phyloP scores from a whole-genome alignment of 2,329 filamentous ascomycete species.

The Apiospora kogelbergensis region DNA sequence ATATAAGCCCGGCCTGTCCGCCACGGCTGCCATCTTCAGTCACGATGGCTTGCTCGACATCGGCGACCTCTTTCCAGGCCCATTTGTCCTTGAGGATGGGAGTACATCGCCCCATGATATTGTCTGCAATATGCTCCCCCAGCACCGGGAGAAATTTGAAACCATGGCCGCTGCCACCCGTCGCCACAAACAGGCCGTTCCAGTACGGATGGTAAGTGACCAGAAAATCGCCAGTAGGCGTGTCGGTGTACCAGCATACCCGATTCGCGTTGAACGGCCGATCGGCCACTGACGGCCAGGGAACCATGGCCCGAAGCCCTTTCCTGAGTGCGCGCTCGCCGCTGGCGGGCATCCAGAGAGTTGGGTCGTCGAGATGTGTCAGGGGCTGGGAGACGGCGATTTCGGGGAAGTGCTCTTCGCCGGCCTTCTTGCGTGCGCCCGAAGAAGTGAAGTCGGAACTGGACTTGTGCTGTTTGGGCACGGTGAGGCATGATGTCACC shows the following conservation, averaged over 20 bases:
- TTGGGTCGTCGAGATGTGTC: conserved; percentile 50
- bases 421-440: neutral
- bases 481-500: conserved; percentile 25
- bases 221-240: conserved; percentile 69
- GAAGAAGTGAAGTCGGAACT: too few relatives aligned
- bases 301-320: conserved; percentile 61
- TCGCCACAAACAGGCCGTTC: conserved; percentile 59
- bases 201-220: conserved; percentile 67
- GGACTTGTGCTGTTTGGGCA: conserved; percentile 16
- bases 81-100: conserved; percentile 56
- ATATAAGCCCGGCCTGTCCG: conserved; percentile 44
- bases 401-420: conserved; percentile 4
- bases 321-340: conserved; percentile 61
- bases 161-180: conserved; percentile 63
- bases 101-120: conserved; percentile 46
- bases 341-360: conserved; percentile 55
- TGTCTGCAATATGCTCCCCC: conserved; percentile 60
- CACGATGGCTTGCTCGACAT: conserved; percentile 37
- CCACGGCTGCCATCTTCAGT: conserved; percentile 56
- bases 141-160: conserved; percentile 71
- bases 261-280: conserved; percentile 62
- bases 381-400: conserved; percentile 38
- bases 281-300: conserved; percentile 52
- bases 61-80: conserved; percentile 62
- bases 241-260: conserved; percentile 78